These are phyloP conservation scores for Kluyveromyces nonfermentans DNA, from an alignment of 805 yeast genomes.

Conservation along the genomic window DNA sequence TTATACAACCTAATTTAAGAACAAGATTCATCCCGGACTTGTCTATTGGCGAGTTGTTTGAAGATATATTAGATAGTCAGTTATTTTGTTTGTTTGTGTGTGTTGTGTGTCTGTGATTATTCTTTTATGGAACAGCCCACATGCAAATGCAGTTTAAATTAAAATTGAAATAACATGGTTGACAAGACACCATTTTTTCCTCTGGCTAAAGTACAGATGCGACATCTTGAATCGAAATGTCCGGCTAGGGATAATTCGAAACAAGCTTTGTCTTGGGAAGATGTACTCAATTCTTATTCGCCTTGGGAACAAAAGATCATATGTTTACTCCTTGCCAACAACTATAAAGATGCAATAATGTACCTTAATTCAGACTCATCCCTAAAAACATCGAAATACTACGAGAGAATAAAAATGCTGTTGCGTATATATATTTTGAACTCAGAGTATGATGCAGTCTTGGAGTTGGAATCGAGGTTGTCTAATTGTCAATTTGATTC, in stretches of 20 bases:
- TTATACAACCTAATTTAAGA: too few species aligned
- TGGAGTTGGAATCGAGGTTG: conserved; percentile 2
- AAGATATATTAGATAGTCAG: too few species aligned
- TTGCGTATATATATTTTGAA: background rate
- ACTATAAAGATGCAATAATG: conserved; percentile 1
- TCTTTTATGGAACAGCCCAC: background rate
- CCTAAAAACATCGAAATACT: background rate
- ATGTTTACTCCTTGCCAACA: background rate
- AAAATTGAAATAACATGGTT: background rate
- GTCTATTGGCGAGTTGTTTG: too few species aligned
- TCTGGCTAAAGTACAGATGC: background rate
- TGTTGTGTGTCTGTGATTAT: too few species aligned
- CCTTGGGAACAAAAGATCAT: conserved; percentile 1
- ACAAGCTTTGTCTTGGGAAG: background rate
- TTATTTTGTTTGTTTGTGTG: too few species aligned
- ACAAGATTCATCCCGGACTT: too few species aligned
- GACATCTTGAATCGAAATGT: background rate
- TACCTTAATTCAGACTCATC: background rate
- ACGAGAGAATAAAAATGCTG: background rate
- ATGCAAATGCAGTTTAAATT: background rate
- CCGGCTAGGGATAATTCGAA: background rate
- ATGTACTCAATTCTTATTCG: background rate
- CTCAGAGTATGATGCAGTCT: conserved; percentile 1
- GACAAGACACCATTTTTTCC: background rate
- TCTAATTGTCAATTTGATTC: background rate